phyloP scores from a whole-genome alignment of 2,329 filamentous ascomycete species.

The Harringtonia lauricola region DNA sequence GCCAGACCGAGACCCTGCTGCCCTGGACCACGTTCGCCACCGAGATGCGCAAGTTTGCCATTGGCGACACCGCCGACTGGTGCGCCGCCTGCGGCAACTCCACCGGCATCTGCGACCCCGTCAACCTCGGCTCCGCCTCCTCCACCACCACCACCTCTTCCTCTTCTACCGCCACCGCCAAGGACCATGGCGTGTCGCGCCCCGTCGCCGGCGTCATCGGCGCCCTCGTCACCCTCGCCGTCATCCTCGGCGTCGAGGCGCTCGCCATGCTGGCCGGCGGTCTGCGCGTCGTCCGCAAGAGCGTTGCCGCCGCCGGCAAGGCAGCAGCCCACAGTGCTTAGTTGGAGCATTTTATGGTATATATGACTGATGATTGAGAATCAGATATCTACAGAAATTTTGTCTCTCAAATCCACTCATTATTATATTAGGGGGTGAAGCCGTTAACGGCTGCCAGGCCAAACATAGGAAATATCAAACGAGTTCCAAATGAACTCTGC shows the following conservation, averaged over 20 bases:
- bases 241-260: conserved; percentile 34
- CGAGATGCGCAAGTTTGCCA: conserved; percentile 54
- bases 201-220: conserved; percentile 75
- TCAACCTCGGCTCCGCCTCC: conserved; percentile 15
- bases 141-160: conserved; percentile 13
- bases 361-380: no score
- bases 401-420: no score
- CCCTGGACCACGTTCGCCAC: conserved; percentile 58
- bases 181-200: conserved; percentile 45
- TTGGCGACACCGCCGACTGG: conserved; percentile 57
- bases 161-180: conserved; percentile 8
- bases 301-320: conserved; percentile 8
- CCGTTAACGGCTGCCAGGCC: no score
- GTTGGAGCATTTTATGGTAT: no score
- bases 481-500: no score
- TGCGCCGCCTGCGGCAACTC: conserved; percentile 65
- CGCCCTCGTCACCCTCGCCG: conserved; percentile 49
- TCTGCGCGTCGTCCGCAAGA: conserved; percentile 36
- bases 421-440: no score
- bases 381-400: no score
- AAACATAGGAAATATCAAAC: no score
- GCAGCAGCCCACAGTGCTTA: no score
- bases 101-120: conserved; percentile 50
- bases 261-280: conserved; percentile 31
- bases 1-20: conserved; percentile 41